Evolutionary conservation across 169 alveolate species (phyloP), one percentile per base, ranked within the genome.

Genomic region (Plasmodium vivax): DNA sequence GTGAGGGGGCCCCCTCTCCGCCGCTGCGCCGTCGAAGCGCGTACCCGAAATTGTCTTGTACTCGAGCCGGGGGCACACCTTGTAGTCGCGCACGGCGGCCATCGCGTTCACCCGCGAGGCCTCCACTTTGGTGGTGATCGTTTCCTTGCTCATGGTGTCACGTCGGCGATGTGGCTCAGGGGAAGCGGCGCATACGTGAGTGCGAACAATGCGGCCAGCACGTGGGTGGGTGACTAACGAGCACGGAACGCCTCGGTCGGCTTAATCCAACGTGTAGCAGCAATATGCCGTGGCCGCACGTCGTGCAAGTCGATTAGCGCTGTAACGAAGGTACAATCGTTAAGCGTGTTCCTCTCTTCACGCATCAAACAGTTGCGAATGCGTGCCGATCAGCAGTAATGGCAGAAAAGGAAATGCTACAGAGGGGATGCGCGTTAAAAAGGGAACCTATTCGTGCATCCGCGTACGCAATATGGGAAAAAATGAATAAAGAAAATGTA

Each of bases 41-140:
- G 0, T 80, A 83, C 92, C 98, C 41, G 97, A 95, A 71, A 99
- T 99, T 56, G 99, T 99, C 92, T 99, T 98, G 97, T 99, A 99
- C 94, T 99, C 99, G 38, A 99, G 97, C 91, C 99, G 98, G 45
- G 99, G 99, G 93, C 98, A 97, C 88, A 98, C 98, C 79, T 96
- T 95, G 95, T 98, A 98, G 96, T 98, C 97, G 90, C 99, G 96
- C 47, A 97, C 94, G 3, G 98, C 99, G 14, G 99, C 99, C 92
- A 97, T 95, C 74, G 98, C 99, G 95, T 98, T 95, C 83, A 94
- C 96, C 19, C 94, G 96, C 80, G 95, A 95, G 84, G 97, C 98
- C 85, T 97, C 97, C 7, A 94, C 84, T 83, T 95, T 84, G 38
- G 93, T 96, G 32, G 88, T 85, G 92, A 94, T 83, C 41, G 43